A percentile compares a stretch with the other conserved stretches of the same genome.
These are phyloP conservation scores for Penicillium sp. DNA, from an alignment of 2,329 filamentous ascomycete genomes.

Conservation along the genomic window DNA sequence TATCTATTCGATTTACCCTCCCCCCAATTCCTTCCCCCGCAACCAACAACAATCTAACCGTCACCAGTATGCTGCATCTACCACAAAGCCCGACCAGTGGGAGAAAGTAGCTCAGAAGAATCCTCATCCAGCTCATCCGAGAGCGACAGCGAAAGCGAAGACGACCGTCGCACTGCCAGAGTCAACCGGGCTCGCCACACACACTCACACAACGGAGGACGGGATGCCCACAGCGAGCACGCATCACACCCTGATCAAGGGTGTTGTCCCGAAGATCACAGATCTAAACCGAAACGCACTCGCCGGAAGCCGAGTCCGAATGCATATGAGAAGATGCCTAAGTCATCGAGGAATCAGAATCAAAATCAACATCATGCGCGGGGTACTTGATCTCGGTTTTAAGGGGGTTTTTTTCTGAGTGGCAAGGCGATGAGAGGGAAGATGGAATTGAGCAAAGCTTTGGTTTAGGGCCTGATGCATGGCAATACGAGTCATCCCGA, in stretches of 20 bases:
- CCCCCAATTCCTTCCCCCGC: background rate
- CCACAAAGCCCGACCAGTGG: slow-evolving; percentile 76
- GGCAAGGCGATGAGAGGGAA: background rate
- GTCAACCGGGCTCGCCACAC: slow-evolving; percentile 6
- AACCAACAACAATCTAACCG: background rate
- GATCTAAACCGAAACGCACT: slow-evolving; percentile 24
- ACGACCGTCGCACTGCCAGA: slow-evolving; percentile 21
- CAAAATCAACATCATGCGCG: slow-evolving; percentile 13
- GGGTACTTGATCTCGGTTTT: slow-evolving; percentile 9
- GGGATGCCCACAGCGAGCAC: slow-evolving; percentile 17
- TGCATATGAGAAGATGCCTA: slow-evolving; percentile 50
- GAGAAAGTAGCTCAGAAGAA: slow-evolving; percentile 70
- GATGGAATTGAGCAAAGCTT: background rate
- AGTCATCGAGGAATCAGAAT: slow-evolving; percentile 22
- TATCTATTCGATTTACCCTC: background rate
- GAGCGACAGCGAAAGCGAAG: slow-evolving; percentile 47
- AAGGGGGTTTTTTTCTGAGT: background rate
- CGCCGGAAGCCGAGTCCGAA: slow-evolving; percentile 45
- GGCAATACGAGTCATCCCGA: background rate
- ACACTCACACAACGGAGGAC: slow-evolving; percentile 24
- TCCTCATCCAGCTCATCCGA: slow-evolving; percentile 54
- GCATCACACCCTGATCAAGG: slow-evolving; percentile 21
- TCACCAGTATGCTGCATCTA: slow-evolving; percentile 97
- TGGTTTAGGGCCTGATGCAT: background rate
- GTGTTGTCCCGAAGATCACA: slow-evolving; percentile 18